Evolutionary conservation across 2,329 filamentous ascomycete species (phyloP).

Genomic region (Epichloe bromicola): DNA sequence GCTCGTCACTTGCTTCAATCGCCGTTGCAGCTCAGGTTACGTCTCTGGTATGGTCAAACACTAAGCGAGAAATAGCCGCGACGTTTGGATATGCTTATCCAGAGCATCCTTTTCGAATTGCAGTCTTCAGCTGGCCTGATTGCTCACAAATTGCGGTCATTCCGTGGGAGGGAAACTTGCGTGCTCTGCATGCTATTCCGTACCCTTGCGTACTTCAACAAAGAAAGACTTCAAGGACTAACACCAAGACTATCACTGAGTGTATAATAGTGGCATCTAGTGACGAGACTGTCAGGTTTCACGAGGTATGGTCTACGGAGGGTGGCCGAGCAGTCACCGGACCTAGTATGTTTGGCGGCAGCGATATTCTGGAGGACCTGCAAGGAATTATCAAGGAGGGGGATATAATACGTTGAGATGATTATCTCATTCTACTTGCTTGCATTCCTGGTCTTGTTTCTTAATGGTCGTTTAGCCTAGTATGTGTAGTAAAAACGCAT

Average conservation of each 20-base stretch:
- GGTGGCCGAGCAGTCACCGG: conserved; percentile 38
- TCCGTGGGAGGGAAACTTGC: conserved; percentile 66
- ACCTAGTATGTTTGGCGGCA: conserved; percentile 59
- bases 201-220: conserved; percentile 47
- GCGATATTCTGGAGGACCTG: conserved; percentile 70
- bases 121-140: conserved; percentile 88
- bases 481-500: neutral
- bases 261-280: conserved; percentile 87
- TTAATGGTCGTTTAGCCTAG: neutral
- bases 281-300: conserved; percentile 86
- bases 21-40: conserved; percentile 90
- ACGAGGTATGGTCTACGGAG: conserved; percentile 76
- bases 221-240: conserved; percentile 12
- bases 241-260: conserved; percentile 20
- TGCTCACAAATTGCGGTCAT: conserved; percentile 77
- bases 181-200: conserved; percentile 76
- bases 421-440: neutral
- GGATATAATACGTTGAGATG: conserved; percentile 52
- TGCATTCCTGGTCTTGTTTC: neutral
- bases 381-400: conserved; percentile 66
- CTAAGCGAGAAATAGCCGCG: conserved; percentile 73
- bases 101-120: conserved; percentile 78
- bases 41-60: conserved; percentile 78
- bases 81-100: conserved; percentile 91
- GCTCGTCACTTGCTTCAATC: conserved; percentile 76